phyloP scores from a whole-genome alignment of 78 protist species.

The Cavenderia fasciculata region DNA sequence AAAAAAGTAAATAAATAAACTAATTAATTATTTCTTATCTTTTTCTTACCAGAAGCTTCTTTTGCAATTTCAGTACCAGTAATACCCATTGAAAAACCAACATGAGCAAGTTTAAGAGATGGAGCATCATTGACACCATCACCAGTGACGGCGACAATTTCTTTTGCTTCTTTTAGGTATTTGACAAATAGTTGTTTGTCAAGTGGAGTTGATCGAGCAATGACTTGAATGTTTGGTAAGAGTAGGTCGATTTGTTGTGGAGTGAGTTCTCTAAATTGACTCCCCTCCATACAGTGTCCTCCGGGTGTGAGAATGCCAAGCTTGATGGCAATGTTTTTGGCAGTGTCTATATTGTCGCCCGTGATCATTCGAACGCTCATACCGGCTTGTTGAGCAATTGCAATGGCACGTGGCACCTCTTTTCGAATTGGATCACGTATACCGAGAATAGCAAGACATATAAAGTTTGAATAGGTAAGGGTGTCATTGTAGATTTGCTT shows the following conservation, averaged over 20 bases:
- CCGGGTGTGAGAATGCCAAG: conserved; percentile 85
- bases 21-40: no score
- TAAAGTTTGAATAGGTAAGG: conserved; percentile 38
- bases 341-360: conserved; percentile 95
- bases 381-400: conserved; percentile 88
- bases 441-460: conserved; percentile 85
- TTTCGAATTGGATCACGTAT: conserved; percentile 93
- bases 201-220: conserved; percentile 91
- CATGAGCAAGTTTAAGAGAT: conserved; percentile 91
- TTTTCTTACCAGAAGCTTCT: conserved; percentile 8
- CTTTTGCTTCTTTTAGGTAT: conserved; percentile 40
- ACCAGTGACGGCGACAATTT: conserved; percentile 94
- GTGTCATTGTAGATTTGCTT: background rate
- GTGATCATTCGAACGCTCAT: conserved; percentile 96
- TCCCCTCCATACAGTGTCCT: conserved; percentile 85
- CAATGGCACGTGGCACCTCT: conserved; percentile 72
- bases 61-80: conserved; percentile 91
- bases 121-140: conserved; percentile 99
- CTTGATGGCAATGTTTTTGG: conserved; percentile 89
- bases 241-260: conserved; percentile 69
- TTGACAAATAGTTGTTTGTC: conserved; percentile 93
- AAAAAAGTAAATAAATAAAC: background rate
- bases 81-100: conserved; percentile 97
- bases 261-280: conserved; percentile 74
- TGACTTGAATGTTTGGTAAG: conserved; percentile 83